Evolutionary conservation across 2,329 filamentous ascomycete genomes (phyloP), one percentile per base, ranked within the genome.

Genomic region (Fonsecaea multimorphosa): DNA sequence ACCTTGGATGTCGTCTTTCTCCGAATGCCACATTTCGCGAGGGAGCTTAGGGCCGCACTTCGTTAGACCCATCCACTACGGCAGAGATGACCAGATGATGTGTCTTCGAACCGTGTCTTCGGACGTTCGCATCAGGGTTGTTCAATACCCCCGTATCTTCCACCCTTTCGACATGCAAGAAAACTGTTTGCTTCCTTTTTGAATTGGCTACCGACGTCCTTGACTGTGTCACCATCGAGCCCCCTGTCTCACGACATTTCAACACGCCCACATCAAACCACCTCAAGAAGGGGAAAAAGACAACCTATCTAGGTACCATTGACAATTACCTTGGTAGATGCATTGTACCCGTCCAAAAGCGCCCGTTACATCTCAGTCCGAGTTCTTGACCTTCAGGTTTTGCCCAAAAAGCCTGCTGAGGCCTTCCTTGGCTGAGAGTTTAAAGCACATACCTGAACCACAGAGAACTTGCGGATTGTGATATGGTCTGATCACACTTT

Each of bases 161-260:
- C 19, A 12, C 44, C 19, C n/a, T 24, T 4, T 49, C 22, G 8
- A 24, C 19, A 8, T 24, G 6, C 9, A 14, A 5, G 4, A 24
- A n/a, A n/a, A 11, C n/a, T 49, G 44, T 54, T 54, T 54, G 52
- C 32, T 32, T 31, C n/a, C 32, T 54, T 22, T 53, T 16, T 12
- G 3, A 2, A 22, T 24, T 24, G 44, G 44, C 7, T 49, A 22
- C 44, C 19, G 22, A 12, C 44, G 19, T 49, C 22, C 44, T 24
- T 8, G 19, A 24, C 44, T 49, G 44, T 49, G 19, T 49, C 19
- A 49, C 44, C 44, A 12, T 49, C 9, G 44, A 49, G 7, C 24
- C 44, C 24, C 44, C 8, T 22, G 44, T 49, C 44, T 14, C 44
- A 49, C 44, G 22, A 24, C 19, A 49, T 12, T 11, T 24, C 19